These are phyloP conservation scores for Phytophthora constricta DNA, from an alignment of 352 stramenopile genomes.

Conservation along the genomic window DNA sequence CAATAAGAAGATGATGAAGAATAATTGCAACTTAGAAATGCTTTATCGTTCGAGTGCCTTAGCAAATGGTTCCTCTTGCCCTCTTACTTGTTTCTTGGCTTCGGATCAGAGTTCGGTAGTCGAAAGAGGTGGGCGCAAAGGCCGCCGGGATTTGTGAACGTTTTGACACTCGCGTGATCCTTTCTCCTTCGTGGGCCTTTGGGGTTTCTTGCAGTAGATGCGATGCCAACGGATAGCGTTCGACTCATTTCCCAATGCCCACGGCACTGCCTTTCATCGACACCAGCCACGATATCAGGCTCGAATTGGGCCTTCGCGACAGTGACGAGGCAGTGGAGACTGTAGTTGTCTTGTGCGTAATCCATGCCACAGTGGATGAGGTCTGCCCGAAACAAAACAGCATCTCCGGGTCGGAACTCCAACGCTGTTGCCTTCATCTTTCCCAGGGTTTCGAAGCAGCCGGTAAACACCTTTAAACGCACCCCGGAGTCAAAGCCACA, in stretches of 20 bases:
- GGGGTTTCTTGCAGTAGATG: no score
- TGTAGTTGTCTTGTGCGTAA: neutral
- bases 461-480: neutral
- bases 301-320: neutral
- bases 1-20: no score
- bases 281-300: slow-evolving; percentile 5
- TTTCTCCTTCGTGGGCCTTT: no score
- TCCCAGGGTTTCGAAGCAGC: neutral
- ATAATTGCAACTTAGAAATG: no score
- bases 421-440: neutral
- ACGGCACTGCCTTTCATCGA: neutral
- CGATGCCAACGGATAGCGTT: no score
- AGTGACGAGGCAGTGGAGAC: neutral
- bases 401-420: neutral
- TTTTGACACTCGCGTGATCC: no score
- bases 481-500: neutral
- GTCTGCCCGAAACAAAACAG: neutral
- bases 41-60: no score
- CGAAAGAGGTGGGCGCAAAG: no score
- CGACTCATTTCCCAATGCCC: neutral
- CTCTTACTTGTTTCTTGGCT: no score
- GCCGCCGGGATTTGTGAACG: no score
- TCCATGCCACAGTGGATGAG: slow-evolving; percentile 4
- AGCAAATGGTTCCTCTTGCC: no score
- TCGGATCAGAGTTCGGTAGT: no score